Conservation (phyloP, 1,284 basidiomycete species). For the Boletus semigastroideus region DNA sequence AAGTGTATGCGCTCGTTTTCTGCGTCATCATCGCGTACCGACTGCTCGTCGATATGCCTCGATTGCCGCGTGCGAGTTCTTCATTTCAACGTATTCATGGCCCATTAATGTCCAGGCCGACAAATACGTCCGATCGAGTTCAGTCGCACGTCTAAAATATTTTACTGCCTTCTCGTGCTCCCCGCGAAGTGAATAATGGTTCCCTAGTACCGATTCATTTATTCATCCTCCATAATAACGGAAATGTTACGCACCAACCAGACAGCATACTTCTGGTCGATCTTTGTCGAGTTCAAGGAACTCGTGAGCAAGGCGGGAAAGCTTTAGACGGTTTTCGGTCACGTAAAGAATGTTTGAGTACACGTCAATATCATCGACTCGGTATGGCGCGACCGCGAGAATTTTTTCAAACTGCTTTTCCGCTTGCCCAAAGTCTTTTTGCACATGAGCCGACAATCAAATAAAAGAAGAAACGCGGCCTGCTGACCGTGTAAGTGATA, state of each 20-base stretch:
- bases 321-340: conserved; percentile 83
- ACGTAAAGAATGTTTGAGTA: conserved; percentile 98
- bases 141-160: conserved; percentile 92
- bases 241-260: conserved; percentile 69
- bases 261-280: conserved; percentile 91
- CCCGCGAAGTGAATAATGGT: conserved; percentile 90
- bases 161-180: conserved; percentile 97
- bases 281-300: conserved; percentile 87
- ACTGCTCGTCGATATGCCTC: conserved; percentile 96
- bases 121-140: conserved; percentile 91
- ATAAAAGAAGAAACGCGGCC: conserved; percentile 5
- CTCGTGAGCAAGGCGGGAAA: conserved; percentile 91
- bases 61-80: conserved; percentile 98
- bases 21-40: conserved; percentile 51
- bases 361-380: conserved; percentile 94
- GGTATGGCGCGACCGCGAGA: conserved; percentile 78
- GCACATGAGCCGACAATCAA: conserved; percentile 8
- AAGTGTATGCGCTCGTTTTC: neutral
- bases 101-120: conserved; percentile 99
- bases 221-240: neutral
- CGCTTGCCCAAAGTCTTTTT: conserved; percentile 82
- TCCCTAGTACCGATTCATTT: conserved; percentile 55
- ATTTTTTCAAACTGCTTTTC: conserved; percentile 84
- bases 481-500: conserved; percentile 84
- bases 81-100: conserved; percentile 98